Conservation (phyloP, 2,329 filamentous ascomycete species). For the Fragosphaeria purpurea region DNA sequence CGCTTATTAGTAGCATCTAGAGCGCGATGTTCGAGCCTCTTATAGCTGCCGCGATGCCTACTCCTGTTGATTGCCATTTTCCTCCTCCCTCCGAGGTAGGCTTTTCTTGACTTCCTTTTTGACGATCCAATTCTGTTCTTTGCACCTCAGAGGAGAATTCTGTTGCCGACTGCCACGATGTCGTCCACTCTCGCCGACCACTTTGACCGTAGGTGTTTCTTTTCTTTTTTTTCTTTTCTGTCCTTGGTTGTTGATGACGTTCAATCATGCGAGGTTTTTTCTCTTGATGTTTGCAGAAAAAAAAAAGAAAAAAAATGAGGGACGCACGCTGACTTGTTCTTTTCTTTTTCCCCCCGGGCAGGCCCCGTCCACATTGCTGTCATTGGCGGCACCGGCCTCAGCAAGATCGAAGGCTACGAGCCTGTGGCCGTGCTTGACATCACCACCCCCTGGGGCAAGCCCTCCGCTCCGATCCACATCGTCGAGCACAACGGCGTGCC, state of each 20-base stretch:
- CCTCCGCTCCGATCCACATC: slow-evolving; percentile 69
- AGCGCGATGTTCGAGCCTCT: too few relatives aligned
- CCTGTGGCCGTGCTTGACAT: slow-evolving; percentile 71
- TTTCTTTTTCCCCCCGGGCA: slow-evolving; percentile 18
- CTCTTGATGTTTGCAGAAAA: too few relatives aligned
- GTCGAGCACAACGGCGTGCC: slow-evolving; percentile 74
- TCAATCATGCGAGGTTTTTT: background rate
- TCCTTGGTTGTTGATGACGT: background rate
- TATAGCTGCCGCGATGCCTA: too few relatives aligned
- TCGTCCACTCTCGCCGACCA: slow-evolving; percentile 10
- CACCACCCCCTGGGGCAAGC: slow-evolving; percentile 78
- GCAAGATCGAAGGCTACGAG: slow-evolving; percentile 75
- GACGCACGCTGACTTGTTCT: too few relatives aligned
- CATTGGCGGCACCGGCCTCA: slow-evolving; percentile 87
- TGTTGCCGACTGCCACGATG: slow-evolving; percentile 3
- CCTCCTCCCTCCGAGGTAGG: too few relatives aligned
- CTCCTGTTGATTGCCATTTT: too few relatives aligned
- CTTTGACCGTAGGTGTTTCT: slow-evolving; percentile 11
- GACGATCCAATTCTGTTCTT: background rate
- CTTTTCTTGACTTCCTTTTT: too few relatives aligned
- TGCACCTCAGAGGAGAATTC: background rate
- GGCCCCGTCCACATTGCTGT: slow-evolving; percentile 74
- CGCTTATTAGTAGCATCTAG: too few relatives aligned
- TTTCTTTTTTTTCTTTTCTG: background rate
- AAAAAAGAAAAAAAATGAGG: too few relatives aligned